Conservation (phyloP, 2,329 filamentous ascomycete genomes). For the Talaromyces amestolkiae region DNA sequence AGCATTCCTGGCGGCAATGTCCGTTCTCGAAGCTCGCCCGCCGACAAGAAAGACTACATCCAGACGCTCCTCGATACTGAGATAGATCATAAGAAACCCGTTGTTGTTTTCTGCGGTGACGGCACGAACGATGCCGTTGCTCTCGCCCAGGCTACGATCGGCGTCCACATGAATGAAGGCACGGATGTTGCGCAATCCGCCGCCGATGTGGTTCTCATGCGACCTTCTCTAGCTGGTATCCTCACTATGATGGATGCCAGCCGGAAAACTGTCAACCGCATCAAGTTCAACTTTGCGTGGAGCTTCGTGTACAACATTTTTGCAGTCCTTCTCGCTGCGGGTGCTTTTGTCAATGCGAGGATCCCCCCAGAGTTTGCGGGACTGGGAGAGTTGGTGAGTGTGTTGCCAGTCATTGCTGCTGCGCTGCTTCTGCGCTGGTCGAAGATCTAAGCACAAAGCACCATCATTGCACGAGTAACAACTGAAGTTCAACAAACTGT, state of each 20-base stretch:
- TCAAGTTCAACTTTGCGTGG: slow-evolving; percentile 69
- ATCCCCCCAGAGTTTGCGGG: slow-evolving; percentile 65
- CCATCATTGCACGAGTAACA: no score
- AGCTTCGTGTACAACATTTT: slow-evolving; percentile 67
- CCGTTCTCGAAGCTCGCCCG: neutral
- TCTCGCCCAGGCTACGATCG: slow-evolving; percentile 67
- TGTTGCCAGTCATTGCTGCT: slow-evolving; percentile 62
- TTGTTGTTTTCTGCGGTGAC: slow-evolving; percentile 71
- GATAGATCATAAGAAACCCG: slow-evolving; percentile 23
- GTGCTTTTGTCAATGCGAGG: slow-evolving; percentile 60
- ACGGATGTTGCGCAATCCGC: slow-evolving; percentile 65
- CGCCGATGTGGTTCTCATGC: slow-evolving; percentile 68
- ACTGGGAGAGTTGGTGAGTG: slow-evolving; percentile 70
- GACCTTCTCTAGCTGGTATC: slow-evolving; percentile 56
- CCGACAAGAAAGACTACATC: slow-evolving; percentile 9
- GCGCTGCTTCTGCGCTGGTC: slow-evolving; percentile 39
- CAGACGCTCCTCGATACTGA: neutral
- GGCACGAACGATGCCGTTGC: slow-evolving; percentile 77
- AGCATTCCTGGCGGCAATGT: neutral
- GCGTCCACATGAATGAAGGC: slow-evolving; percentile 64
- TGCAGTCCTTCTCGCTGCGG: slow-evolving; percentile 65
- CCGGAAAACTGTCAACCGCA: slow-evolving; percentile 43
- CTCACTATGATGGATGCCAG: slow-evolving; percentile 37
- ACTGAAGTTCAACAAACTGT: no score
- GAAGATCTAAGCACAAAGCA: slow-evolving; percentile 14